Percentiles rank a stretch among this genome's conserved stretches.
Evolutionary conservation across 2,329 filamentous ascomycete genomes (phyloP).

Genomic region (Phialophora chinensis): DNA sequence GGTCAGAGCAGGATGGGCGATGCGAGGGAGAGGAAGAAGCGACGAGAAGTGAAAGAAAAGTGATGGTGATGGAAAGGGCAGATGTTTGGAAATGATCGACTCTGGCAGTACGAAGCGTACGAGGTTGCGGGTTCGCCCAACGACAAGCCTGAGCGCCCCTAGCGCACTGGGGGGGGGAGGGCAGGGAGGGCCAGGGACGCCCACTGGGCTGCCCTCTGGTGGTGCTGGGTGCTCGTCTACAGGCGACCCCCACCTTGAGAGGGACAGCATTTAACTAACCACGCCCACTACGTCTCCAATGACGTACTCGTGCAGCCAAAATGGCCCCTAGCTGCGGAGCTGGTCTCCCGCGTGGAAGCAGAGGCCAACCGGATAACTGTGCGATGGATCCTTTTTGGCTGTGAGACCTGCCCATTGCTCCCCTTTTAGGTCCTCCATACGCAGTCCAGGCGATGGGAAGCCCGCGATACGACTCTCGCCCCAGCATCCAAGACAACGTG

Average conservation of each 20-base stretch:
- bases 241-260: slow-evolving; percentile 10
- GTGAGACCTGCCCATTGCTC: slow-evolving; percentile 6
- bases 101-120: slow-evolving; percentile 18
- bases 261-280: not conserved
- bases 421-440: slow-evolving; percentile 14
- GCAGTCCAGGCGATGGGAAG: not conserved
- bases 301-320: not conserved
- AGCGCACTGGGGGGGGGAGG: not conserved
- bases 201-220: not conserved
- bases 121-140: slow-evolving; percentile 10
- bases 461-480: not conserved
- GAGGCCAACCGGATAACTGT: slow-evolving; percentile 16
- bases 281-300: not conserved
- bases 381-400: slow-evolving; percentile 5
- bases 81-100: slow-evolving; percentile 19
- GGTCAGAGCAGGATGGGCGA: slow-evolving; percentile 1
- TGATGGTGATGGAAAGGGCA: slow-evolving; percentile 12
- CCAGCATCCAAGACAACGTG: not conserved
- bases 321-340: not conserved
- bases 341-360: slow-evolving; percentile 14
- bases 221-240: slow-evolving; percentile 6
- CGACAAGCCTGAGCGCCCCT: slow-evolving; percentile 3
- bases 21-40: slow-evolving; percentile 5
- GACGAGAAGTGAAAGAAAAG: slow-evolving; percentile 18
- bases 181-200: slow-evolving; percentile 3